Conservation (phyloP, 352 stramenopile species). For the Globisporangium lucens region DNA sequence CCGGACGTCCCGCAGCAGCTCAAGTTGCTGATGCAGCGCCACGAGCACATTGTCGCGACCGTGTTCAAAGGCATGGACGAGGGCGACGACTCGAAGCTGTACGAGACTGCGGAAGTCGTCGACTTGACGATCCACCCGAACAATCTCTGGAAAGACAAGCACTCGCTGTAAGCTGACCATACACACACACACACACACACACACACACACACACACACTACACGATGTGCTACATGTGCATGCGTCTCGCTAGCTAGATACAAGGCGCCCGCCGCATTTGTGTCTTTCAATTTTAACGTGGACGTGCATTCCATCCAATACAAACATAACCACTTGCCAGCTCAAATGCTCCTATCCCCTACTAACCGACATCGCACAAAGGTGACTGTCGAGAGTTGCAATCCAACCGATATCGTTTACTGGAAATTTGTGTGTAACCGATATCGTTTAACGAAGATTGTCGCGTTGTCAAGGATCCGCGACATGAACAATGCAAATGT, state of each 20-base stretch:
- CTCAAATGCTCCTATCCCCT: background rate
- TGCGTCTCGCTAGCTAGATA: background rate
- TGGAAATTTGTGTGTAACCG: no score
- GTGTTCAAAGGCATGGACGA: conserved; percentile 75
- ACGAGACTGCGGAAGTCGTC: conserved; percentile 67
- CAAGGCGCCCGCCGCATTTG: background rate
- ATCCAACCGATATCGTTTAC: no score
- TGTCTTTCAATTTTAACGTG: background rate
- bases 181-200: background rate
- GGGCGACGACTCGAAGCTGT: conserved; percentile 63
- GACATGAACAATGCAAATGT: background rate
- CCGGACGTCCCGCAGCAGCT: conserved; percentile 61
- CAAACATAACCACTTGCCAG: no score
- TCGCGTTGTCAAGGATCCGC: no score
- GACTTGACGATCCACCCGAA: conserved; percentile 77
- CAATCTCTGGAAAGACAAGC: conserved; percentile 57
- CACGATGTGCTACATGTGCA: background rate
- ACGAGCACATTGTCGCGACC: conserved; percentile 70
- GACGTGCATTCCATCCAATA: background rate
- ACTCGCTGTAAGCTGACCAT: conserved; percentile 7
- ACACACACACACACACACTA: background rate
- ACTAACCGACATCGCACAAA: no score
- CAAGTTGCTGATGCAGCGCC: conserved; percentile 49
- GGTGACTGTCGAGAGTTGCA: no score
- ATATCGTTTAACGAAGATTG: no score